Percentiles rank a stretch among this genome's conserved stretches.
These are phyloP conservation scores for Blakeslea trispora DNA, from an alignment of 371 early-diverging fungal genomes.

Conservation along the genomic window DNA sequence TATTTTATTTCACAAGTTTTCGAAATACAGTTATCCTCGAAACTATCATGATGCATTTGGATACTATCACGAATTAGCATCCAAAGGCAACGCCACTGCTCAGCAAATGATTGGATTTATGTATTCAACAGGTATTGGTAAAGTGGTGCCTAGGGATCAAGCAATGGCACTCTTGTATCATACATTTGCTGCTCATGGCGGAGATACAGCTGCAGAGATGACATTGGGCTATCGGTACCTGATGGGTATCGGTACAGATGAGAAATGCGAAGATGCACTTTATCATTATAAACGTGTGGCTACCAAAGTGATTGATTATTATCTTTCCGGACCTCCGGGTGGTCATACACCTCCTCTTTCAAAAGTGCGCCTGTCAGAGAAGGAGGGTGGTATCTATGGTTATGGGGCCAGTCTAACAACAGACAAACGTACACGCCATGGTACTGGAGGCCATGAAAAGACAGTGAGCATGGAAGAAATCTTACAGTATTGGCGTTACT, in stretches of 20 bases:
- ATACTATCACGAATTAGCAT: conserved; percentile 61
- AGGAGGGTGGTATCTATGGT: conserved; percentile 83
- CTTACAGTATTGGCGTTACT: conserved; percentile 74
- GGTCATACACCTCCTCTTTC: conserved; percentile 73
- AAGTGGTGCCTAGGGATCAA: conserved; percentile 62
- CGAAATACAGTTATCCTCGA: conserved; percentile 58
- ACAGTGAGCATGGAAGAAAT: conserved; percentile 71
- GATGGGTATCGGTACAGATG: conserved; percentile 80
- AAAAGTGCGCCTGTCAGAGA: conserved; percentile 76
- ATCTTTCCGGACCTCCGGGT: conserved; percentile 78
- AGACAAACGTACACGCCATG: conserved; percentile 26
- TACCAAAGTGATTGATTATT: conserved; percentile 73
- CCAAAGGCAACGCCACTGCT: conserved; percentile 79
- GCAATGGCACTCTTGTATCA: conserved; percentile 78
- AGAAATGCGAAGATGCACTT: conserved; percentile 76
- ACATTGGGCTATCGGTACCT: conserved; percentile 85
- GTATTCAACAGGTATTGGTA: conserved; percentile 88
- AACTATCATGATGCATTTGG: conserved; percentile 61
- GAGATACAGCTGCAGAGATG: conserved; percentile 77
- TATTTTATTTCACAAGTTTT: conserved; percentile 43
- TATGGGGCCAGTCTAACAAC: conserved; percentile 62
- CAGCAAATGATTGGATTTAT: conserved; percentile 89
- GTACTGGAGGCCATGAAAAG: conserved; percentile 22
- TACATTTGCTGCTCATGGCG: conserved; percentile 82
- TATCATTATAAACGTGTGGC: conserved; percentile 83